phyloP scores from a whole-genome alignment of 1,139 yeast species.

The Candida dubliniensis region DNA sequence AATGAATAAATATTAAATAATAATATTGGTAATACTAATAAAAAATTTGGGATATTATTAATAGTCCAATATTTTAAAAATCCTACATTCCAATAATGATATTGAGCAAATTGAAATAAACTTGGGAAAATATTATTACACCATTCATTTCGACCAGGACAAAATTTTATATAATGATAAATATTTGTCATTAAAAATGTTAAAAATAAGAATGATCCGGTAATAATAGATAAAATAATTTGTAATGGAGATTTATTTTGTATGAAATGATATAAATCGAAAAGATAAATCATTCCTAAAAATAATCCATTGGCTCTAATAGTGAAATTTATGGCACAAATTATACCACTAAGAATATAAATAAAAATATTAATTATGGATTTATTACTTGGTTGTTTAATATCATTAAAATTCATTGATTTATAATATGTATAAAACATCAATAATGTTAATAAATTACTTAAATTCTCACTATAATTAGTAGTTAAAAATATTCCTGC shows the following conservation, averaged over 20 bases:
- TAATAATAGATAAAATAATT: conserved; percentile 34
- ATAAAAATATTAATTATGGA: conserved; percentile 14
- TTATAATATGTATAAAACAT: conserved; percentile 56
- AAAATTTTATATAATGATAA: conserved; percentile 56
- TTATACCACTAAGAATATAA: conserved; percentile 57
- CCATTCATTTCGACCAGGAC: conserved; percentile 83
- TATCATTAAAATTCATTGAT: conserved; percentile 26
- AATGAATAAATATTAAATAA: conserved; percentile 31
- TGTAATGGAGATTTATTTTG: conserved; percentile 18
- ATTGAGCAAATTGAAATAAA: conserved; percentile 73
- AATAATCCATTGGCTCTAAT: conserved; percentile 77
- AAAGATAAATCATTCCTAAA: conserved; percentile 65
- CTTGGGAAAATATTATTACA: conserved; percentile 59
- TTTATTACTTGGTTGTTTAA: conserved; percentile 18
- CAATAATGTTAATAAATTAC: conserved; percentile 62
- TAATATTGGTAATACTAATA: conserved; percentile 73
- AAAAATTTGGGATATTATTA: conserved; percentile 78
- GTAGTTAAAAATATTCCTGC: conserved; percentile 79
- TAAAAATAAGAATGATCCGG: conserved; percentile 56
- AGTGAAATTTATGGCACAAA: conserved; percentile 57
- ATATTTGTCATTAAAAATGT: conserved; percentile 50
- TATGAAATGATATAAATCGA: conserved; percentile 45
- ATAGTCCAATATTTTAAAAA: conserved; percentile 78
- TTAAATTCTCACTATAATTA: conserved; percentile 76
- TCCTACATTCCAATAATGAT: conserved; percentile 83